Evolutionary conservation across 2,329 filamentous ascomycete genomes (phyloP).

Genomic region (Arthrobotrys pseudoclavata): DNA sequence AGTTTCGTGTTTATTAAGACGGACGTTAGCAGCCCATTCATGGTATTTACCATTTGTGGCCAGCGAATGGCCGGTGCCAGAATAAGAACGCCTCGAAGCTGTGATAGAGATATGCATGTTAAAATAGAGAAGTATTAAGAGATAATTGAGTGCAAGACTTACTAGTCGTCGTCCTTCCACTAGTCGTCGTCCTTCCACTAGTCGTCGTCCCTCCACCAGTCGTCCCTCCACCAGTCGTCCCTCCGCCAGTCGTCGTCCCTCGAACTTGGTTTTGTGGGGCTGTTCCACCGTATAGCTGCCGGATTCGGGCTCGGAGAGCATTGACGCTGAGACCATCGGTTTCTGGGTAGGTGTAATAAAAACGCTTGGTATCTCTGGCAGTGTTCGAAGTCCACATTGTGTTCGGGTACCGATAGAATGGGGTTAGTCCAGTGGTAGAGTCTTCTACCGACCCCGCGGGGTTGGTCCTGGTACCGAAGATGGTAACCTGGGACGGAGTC

Average conservation of each 20-base stretch:
- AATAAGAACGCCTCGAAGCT: conserved; percentile 26
- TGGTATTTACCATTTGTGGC: conserved; percentile 40
- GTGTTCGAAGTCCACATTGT: conserved; percentile 40
- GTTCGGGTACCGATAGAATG: conserved; percentile 28
- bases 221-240: too few relatives aligned
- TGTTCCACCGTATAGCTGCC: conserved; percentile 42
- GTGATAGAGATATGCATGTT: not conserved
- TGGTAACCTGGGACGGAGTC: conserved; percentile 19
- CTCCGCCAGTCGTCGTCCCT: too few relatives aligned
- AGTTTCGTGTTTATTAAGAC: conserved; percentile 40
- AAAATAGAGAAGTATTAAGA: not conserved
- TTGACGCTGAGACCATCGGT: conserved; percentile 17
- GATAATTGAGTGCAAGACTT: not conserved
- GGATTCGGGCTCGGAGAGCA: conserved; percentile 29
- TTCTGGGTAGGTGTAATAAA: conserved; percentile 53
- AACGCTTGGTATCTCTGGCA: conserved; percentile 18
- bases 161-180: too few relatives aligned
- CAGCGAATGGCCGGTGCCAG: conserved; percentile 2
- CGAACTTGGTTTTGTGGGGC: conserved; percentile 47
- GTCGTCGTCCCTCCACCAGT: too few relatives aligned
- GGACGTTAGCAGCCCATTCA: conserved; percentile 55
- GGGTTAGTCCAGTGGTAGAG: conserved; percentile 14
- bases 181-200: too few relatives aligned
- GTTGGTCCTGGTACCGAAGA: conserved; percentile 40
- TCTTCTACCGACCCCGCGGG: conserved; percentile 20